A percentile compares a stretch with the other conserved stretches of the same genome.
Evolutionary conservation across 352 stramenopile genomes (phyloP).

Genomic region (Phytophthora constricta): DNA sequence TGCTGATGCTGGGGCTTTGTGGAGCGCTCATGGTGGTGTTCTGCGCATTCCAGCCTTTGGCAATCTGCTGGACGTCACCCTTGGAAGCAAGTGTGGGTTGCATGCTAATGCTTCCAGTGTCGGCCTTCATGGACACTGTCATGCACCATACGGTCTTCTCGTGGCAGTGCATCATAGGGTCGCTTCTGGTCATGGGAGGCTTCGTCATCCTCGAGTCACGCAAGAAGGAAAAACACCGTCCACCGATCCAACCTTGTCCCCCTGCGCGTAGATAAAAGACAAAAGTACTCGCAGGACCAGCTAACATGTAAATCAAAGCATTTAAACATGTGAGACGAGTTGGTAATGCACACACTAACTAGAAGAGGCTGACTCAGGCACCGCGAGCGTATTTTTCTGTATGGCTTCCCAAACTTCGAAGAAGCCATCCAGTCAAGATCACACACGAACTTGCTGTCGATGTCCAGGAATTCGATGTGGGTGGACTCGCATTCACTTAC

Average conservation of each 20-base stretch:
- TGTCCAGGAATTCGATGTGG: slow-evolving; percentile 35
- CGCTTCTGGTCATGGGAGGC: slow-evolving; percentile 55
- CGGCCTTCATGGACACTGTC: slow-evolving; percentile 50
- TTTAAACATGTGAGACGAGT: slow-evolving; percentile 19
- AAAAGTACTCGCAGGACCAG: not conserved
- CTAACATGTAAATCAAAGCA: slow-evolving; percentile 1
- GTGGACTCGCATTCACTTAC: slow-evolving; percentile 28
- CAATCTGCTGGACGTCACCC: slow-evolving; percentile 62
- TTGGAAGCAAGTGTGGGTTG: slow-evolving; percentile 69
- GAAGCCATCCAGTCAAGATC: slow-evolving; percentile 40
- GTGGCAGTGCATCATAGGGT: slow-evolving; percentile 53
- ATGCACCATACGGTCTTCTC: slow-evolving; percentile 58
- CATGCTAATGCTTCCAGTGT: slow-evolving; percentile 67
- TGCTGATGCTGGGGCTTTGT: slow-evolving; percentile 45
- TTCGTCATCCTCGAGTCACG: slow-evolving; percentile 57
- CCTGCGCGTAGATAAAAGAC: slow-evolving; percentile 19
- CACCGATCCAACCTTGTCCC: slow-evolving; percentile 14
- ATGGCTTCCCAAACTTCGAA: slow-evolving; percentile 44
- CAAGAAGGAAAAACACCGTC: slow-evolving; percentile 13
- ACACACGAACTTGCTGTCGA: slow-evolving; percentile 39
- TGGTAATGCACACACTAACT: not conserved
- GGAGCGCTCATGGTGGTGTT: slow-evolving; percentile 53
- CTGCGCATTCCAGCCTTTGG: slow-evolving; percentile 55
- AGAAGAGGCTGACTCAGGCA: not conserved
- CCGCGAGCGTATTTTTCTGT: slow-evolving; percentile 35